Evolutionary conservation across 2,329 filamentous ascomycete genomes (phyloP).

Genomic region (Apiospora kogelbergensis): DNA sequence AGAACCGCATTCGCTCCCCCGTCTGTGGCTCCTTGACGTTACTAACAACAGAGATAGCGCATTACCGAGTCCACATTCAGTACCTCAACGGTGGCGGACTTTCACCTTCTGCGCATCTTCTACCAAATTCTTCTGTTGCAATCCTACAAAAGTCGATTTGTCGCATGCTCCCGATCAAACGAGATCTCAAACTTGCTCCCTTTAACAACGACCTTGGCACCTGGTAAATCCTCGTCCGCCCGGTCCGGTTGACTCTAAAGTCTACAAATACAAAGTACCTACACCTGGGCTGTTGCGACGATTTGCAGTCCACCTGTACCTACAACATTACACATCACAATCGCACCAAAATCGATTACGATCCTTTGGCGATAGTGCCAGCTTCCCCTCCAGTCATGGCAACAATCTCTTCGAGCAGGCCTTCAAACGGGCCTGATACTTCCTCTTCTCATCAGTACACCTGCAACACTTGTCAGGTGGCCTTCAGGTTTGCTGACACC

Average conservation of each 20-base stretch:
- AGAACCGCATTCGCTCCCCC: neutral
- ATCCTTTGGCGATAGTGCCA: neutral
- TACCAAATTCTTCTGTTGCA: neutral
- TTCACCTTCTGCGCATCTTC: neutral
- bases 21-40: neutral
- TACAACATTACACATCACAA: neutral
- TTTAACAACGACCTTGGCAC: neutral
- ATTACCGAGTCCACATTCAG: neutral
- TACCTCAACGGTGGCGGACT: conserved; percentile 1
- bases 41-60: neutral
- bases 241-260: neutral
- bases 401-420: conserved; percentile 42
- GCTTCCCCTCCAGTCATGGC: conserved; percentile 38
- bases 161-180: neutral
- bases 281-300: neutral
- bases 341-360: neutral
- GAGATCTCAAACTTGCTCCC: neutral
- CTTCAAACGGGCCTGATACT: conserved; percentile 27
- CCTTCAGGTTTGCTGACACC: conserved; percentile 89
- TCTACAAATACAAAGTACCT: neutral
- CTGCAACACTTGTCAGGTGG: conserved; percentile 97
- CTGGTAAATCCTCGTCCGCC: neutral
- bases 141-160: neutral
- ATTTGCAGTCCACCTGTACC: neutral
- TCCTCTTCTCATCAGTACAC: conserved; percentile 80